These are phyloP conservation scores for Phyllosticta paracitricarpa DNA, from an alignment of 2,329 filamentous ascomycete genomes.

Conservation along the genomic window DNA sequence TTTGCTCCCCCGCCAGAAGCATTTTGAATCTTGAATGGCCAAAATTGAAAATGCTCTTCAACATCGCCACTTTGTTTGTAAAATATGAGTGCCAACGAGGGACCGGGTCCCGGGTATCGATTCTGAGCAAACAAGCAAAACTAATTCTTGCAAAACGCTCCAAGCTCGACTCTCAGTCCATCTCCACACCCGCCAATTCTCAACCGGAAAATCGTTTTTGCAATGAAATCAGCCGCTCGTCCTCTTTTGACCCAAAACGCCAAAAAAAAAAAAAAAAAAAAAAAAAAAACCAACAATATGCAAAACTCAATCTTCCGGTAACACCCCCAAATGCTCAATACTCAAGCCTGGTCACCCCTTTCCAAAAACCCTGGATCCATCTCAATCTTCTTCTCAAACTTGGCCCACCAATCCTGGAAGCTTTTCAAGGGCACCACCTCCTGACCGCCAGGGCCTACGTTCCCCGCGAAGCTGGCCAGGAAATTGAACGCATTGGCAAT, in stretches of 20 bases:
- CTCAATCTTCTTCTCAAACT: constrained; percentile 82
- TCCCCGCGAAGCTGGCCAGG: constrained; percentile 72
- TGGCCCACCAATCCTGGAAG: constrained; percentile 96
- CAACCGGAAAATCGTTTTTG: not conserved
- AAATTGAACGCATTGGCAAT: constrained; percentile 98
- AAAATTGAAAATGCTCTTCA: not conserved
- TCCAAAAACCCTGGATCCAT: constrained; percentile 85
- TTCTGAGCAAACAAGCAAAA: not conserved
- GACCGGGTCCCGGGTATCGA: not conserved
- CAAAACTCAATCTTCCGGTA: not conserved
- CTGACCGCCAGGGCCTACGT: constrained; percentile 50
- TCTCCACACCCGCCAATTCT: not conserved
- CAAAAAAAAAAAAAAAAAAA: no score
- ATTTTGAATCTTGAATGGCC: not conserved
- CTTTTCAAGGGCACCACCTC: constrained; percentile 90
- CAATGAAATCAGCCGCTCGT: no score
- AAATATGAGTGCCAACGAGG: not conserved
- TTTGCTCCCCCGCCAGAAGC: no score
- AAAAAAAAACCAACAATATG: not conserved
- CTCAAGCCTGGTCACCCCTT: constrained; percentile 37
- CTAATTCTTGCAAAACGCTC: not conserved
- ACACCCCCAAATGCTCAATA: not conserved
- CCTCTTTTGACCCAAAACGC: not conserved
- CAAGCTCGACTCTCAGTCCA: not conserved
- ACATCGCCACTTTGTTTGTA: not conserved